These are phyloP conservation scores for Staphylotrichum tortipilum DNA, from an alignment of 495 filamentous ascomycete species.

Conservation along the genomic window DNA sequence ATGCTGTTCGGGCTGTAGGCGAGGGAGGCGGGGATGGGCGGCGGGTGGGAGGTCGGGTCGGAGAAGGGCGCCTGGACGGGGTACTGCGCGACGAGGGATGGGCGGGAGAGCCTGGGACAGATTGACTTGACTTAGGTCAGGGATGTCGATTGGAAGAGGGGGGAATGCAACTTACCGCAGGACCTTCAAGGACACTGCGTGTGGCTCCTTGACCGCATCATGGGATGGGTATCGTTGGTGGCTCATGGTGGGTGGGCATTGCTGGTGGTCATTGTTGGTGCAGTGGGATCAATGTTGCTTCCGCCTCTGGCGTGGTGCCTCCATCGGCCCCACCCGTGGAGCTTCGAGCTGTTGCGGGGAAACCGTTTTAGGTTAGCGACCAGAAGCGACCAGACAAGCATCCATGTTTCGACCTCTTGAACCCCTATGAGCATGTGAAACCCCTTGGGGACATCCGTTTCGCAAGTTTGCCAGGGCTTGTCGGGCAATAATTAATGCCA, in stretches of 20 bases:
- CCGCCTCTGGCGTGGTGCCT: not conserved
- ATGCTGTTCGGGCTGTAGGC: slow-evolving; percentile 31
- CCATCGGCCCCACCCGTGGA: not conserved
- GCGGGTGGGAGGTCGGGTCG: slow-evolving; percentile 7
- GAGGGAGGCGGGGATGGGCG: slow-evolving; percentile 37
- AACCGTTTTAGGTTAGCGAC: too few species aligned
- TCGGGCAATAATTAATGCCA: too few species aligned
- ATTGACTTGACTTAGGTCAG: not conserved
- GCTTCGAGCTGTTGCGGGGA: too few species aligned
- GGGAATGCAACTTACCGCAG: slow-evolving; percentile 47
- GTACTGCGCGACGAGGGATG: slow-evolving; percentile 46
- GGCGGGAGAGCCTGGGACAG: slow-evolving; percentile 39
- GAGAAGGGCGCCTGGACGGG: slow-evolving; percentile 29
- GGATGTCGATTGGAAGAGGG: not conserved
- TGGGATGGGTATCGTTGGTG: slow-evolving; percentile 49
- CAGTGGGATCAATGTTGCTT: not conserved
- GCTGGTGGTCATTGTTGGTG: not conserved
- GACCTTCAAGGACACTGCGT: slow-evolving; percentile 81
- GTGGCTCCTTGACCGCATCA: slow-evolving; percentile 61
- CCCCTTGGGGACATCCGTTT: too few species aligned
- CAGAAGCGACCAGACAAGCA: too few species aligned
- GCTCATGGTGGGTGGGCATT: slow-evolving; percentile 28
- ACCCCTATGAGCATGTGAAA: too few species aligned
- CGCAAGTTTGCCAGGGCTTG: too few species aligned
- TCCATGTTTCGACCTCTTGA: too few species aligned